phyloP scores from a whole-genome alignment of 495 filamentous ascomycete genomes.

The Aspergillus kassunensis region DNA sequence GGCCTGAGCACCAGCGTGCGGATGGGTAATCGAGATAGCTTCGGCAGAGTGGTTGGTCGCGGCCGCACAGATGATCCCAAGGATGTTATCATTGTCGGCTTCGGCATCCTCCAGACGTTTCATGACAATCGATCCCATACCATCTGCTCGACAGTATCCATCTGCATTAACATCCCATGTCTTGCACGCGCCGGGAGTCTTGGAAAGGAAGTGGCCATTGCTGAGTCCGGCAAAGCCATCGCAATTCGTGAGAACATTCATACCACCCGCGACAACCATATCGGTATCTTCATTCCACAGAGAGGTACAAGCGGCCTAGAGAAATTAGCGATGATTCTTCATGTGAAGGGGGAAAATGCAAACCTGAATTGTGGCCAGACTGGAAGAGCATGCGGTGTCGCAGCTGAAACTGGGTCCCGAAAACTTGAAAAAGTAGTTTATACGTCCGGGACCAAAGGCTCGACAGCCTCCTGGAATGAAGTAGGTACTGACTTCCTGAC shows the following conservation, averaged over 20 bases:
- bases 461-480: slow-evolving; percentile 70
- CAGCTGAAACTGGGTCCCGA: slow-evolving; percentile 66
- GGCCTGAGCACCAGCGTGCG: slow-evolving; percentile 46
- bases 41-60: slow-evolving; percentile 43
- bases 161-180: slow-evolving; percentile 66
- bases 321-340: no score
- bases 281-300: slow-evolving; percentile 66
- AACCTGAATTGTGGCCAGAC: slow-evolving; percentile 60
- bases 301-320: slow-evolving; percentile 54
- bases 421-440: slow-evolving; percentile 59
- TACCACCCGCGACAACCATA: slow-evolving; percentile 68
- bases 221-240: slow-evolving; percentile 67
- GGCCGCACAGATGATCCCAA: slow-evolving; percentile 34
- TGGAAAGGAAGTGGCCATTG: slow-evolving; percentile 66
- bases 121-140: slow-evolving; percentile 38
- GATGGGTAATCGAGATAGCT: slow-evolving; percentile 44
- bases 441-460: slow-evolving; percentile 62
- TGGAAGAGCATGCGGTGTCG: slow-evolving; percentile 78
- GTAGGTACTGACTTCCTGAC: slow-evolving; percentile 73
- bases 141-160: slow-evolving; percentile 63
- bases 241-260: slow-evolving; percentile 63
- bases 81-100: slow-evolving; percentile 44
- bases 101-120: slow-evolving; percentile 46
- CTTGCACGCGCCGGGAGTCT: slow-evolving; percentile 59
- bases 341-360: background rate